Conservation (phyloP, 2,329 filamentous ascomycete species). For the Penicillium sp. region DNA sequence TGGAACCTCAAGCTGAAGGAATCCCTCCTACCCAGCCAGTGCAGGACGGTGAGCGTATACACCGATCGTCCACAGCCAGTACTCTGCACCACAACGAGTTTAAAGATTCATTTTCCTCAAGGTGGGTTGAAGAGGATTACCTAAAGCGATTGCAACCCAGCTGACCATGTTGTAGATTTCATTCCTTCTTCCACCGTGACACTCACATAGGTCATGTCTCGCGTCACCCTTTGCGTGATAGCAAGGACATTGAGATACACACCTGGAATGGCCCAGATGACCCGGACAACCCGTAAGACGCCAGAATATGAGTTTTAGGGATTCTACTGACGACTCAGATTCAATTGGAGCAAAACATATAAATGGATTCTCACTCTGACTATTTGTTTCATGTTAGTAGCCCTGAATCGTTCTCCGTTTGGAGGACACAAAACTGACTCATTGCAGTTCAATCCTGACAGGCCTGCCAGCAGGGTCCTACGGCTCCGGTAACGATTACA, state of each 20-base stretch:
- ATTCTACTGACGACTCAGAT: slow-evolving; percentile 21
- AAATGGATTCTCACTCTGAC: slow-evolving; percentile 46
- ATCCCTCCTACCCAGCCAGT: background rate
- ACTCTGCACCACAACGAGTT: slow-evolving; percentile 27
- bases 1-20: background rate
- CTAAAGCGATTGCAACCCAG: background rate
- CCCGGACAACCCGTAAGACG: slow-evolving; percentile 30
- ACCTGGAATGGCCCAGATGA: slow-evolving; percentile 30
- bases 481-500: slow-evolving; percentile 34
- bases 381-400: slow-evolving; percentile 41
- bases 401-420: no score
- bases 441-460: slow-evolving; percentile 39
- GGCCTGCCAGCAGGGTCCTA: slow-evolving; percentile 44
- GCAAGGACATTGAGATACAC: slow-evolving; percentile 28
- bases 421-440: background rate
- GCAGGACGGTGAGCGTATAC: background rate
- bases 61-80: slow-evolving; percentile 18
- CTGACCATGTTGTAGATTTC: slow-evolving; percentile 10
- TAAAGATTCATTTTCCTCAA: slow-evolving; percentile 23
- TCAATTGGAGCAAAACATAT: slow-evolving; percentile 43
- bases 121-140: slow-evolving; percentile 3
- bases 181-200: slow-evolving; percentile 26
- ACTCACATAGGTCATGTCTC: slow-evolving; percentile 26
- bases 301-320: background rate
- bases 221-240: slow-evolving; percentile 21